Percentiles rank a stretch among this genome's conserved stretches.
Conservation (phyloP, 371 early-diverging fungal species). For the Rhizopus arrhizus region DNA sequence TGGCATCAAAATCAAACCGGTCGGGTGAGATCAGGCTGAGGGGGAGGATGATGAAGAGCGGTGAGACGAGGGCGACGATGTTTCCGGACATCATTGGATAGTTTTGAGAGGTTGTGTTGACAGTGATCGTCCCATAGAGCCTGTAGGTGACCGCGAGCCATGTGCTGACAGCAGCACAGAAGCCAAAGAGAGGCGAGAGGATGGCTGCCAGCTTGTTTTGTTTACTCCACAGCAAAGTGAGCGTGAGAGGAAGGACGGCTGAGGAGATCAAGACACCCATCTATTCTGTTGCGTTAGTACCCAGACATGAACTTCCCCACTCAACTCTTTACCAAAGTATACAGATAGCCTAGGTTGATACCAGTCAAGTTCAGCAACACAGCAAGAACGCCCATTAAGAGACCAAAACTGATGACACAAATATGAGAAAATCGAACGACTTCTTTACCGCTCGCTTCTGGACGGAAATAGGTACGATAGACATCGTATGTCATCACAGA, state of each 20-base stretch:
- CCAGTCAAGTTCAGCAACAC: constrained; percentile 62
- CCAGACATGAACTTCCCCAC: background rate
- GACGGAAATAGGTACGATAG: constrained; percentile 68
- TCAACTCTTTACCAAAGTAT: constrained; percentile 35
- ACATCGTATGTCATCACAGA: constrained; percentile 72
- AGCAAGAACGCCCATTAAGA: constrained; percentile 69
- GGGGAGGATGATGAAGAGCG: constrained; percentile 24
- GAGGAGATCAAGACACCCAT: constrained; percentile 72
- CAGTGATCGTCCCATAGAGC: constrained; percentile 57
- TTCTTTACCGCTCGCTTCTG: constrained; percentile 60
- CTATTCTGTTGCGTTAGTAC: constrained; percentile 13
- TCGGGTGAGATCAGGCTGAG: constrained; percentile 57
- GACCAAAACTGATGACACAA: constrained; percentile 60
- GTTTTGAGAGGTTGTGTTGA: constrained; percentile 60
- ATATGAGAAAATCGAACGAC: constrained; percentile 63
- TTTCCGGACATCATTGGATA: constrained; percentile 77
- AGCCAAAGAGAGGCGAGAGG: constrained; percentile 57
- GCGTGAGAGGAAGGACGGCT: constrained; percentile 66
- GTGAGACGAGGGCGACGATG: constrained; percentile 46
- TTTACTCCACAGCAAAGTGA: constrained; percentile 67
- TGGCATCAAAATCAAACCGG: constrained; percentile 63
- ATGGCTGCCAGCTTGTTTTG: constrained; percentile 60
- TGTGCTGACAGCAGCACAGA: constrained; percentile 54
- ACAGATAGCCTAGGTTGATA: constrained; percentile 68
- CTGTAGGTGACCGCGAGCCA: constrained; percentile 64